A percentile compares a stretch with the other conserved stretches of the same genome.
Conservation (phyloP, 352 stramenopile genomes). For the Phytopythium chamaehyphon region DNA sequence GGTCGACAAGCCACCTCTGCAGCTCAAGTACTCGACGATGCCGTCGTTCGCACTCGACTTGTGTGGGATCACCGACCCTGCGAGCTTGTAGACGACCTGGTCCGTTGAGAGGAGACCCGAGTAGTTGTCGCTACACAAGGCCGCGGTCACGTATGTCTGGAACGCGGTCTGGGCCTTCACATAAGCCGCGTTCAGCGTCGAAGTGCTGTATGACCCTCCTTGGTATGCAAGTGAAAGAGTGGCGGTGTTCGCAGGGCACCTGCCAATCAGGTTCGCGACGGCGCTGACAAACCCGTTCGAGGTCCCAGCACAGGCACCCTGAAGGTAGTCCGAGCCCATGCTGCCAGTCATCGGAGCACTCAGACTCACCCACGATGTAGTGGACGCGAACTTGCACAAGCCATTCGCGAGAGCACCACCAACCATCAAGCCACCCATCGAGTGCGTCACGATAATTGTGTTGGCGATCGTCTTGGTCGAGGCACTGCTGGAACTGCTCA, state of each 20-base stretch:
- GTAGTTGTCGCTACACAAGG: conserved; percentile 37
- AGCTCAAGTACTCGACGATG: conserved; percentile 59
- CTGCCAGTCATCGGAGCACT: conserved; percentile 42
- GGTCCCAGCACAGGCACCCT: conserved; percentile 24
- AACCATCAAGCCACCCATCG: conserved; percentile 32
- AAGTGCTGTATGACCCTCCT: conserved; percentile 13
- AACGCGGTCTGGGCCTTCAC: conserved; percentile 26
- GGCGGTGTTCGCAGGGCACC: conserved; percentile 26
- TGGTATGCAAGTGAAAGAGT: conserved; percentile 39
- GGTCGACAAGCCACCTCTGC: conserved; percentile 25
- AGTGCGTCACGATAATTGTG: conserved; percentile 42
- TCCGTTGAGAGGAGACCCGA: conserved; percentile 35
- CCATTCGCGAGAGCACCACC: conserved; percentile 22
- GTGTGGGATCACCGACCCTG: conserved; percentile 24
- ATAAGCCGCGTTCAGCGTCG: conserved; percentile 20
- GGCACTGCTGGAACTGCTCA: conserved; percentile 11
- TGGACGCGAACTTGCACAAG: conserved; percentile 18
- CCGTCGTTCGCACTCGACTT: conserved; percentile 35
- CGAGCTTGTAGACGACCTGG: conserved; percentile 20
- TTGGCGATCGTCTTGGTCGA: conserved; percentile 14
- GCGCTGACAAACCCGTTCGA: conserved; percentile 17
- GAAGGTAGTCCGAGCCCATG: conserved; percentile 43
- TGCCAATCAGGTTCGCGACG: conserved; percentile 26
- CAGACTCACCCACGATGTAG: conserved; percentile 29
- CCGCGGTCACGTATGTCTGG: conserved; percentile 25